These are phyloP conservation scores for Colletotrichum chrysophilum DNA, from an alignment of 2,329 filamentous ascomycete species.

Conservation along the genomic window DNA sequence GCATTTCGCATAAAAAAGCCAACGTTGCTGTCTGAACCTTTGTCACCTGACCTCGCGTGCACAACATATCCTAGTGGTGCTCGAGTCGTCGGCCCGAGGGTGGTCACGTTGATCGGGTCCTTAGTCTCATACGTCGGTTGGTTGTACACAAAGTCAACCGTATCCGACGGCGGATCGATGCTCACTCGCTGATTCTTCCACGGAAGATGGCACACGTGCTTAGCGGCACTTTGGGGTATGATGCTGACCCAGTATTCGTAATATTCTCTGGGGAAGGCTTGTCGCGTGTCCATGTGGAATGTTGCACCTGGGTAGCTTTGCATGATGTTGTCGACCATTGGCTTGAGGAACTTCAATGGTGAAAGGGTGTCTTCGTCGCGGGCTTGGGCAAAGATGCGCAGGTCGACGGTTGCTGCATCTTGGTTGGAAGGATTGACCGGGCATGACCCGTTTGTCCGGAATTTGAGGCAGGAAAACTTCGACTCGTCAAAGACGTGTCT, in stretches of 20 bases:
- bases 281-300: slow-evolving; percentile 40
- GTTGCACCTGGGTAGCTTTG: slow-evolving; percentile 47
- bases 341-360: slow-evolving; percentile 40
- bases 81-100: slow-evolving; percentile 30
- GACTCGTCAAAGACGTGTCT: slow-evolving; percentile 36
- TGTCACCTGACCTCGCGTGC: slow-evolving; percentile 42
- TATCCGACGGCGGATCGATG: slow-evolving; percentile 25
- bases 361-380: slow-evolving; percentile 36
- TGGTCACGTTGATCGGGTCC: slow-evolving; percentile 26
- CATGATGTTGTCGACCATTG: slow-evolving; percentile 46
- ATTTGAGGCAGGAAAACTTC: slow-evolving; percentile 36
- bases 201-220: slow-evolving; percentile 27
- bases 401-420: slow-evolving; percentile 52
- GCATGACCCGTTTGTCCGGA: slow-evolving; percentile 39
- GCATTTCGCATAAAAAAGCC: slow-evolving; percentile 25
- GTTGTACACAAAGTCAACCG: slow-evolving; percentile 25
- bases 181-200: slow-evolving; percentile 23
- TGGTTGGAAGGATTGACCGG: slow-evolving; percentile 46
- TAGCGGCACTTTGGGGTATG: slow-evolving; percentile 26
- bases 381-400: slow-evolving; percentile 53
- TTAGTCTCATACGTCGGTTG: slow-evolving; percentile 32
- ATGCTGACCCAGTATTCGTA: slow-evolving; percentile 28
- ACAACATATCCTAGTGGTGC: slow-evolving; percentile 35
- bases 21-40: slow-evolving; percentile 42
- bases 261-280: slow-evolving; percentile 26